Conservation (phyloP, 345 rosid genomes). For the Stellera chamaejasme region DNA sequence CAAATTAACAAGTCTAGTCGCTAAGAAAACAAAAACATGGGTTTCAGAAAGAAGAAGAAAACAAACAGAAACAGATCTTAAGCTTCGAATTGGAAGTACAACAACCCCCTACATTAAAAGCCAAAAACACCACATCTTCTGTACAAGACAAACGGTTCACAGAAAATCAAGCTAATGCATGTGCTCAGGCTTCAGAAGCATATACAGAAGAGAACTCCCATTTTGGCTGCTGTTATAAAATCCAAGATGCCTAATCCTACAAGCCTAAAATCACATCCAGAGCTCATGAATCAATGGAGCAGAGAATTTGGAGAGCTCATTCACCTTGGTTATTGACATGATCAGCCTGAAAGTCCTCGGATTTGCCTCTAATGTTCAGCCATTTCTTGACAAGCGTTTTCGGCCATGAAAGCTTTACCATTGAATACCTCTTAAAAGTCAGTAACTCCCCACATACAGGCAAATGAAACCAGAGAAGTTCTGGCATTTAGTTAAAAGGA, state of each 20-base stretch:
- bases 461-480: conserved; percentile 12
- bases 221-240: conserved; percentile 9
- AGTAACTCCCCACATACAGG: conserved; percentile 12
- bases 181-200: conserved; percentile 20
- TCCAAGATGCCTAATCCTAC: conserved; percentile 15
- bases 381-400: conserved; percentile 93
- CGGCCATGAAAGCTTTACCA: conserved; percentile 84
- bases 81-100: conserved; percentile 19
- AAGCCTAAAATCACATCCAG: conserved; percentile 9
- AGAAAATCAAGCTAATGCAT: conserved; percentile 14
- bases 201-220: conserved; percentile 13
- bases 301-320: conserved; percentile 15
- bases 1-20: conserved; percentile 14
- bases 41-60: conserved; percentile 23
- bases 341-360: conserved; percentile 79
- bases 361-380: conserved; percentile 80
- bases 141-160: conserved; percentile 11
- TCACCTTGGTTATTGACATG: conserved; percentile 45
- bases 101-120: conserved; percentile 8
- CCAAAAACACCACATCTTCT: conserved; percentile 11
- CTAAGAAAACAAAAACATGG: conserved; percentile 7
- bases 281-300: conserved; percentile 4
- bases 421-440: conserved; percentile 9
- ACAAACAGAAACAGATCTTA: conserved; percentile 31
- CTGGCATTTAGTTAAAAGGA: conserved; percentile 9